These are phyloP conservation scores for Erysimum cheiri DNA, from an alignment of 441 rosid genomes.

Conservation along the genomic window DNA sequence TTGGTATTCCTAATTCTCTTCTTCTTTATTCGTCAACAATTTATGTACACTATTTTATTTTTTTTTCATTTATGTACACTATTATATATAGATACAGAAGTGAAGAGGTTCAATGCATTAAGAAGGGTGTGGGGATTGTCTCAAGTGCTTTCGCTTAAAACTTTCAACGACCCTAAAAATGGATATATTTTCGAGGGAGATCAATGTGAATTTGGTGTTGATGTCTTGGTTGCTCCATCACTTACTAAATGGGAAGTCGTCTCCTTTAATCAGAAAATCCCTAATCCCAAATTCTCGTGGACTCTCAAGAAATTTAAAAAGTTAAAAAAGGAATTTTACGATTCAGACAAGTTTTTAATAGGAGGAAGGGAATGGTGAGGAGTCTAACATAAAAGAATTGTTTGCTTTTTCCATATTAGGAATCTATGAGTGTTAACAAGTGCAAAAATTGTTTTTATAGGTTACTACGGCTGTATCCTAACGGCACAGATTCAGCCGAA, in stretches of 20 bases:
- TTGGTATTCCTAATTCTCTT: neutral
- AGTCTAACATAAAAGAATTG: neutral
- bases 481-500: too few species aligned
- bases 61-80: too few species aligned
- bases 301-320: neutral
- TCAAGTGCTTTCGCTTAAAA: conserved; percentile 11
- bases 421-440: too few species aligned
- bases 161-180: conserved; percentile 7
- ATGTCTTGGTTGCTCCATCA: conserved; percentile 6
- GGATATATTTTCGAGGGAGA: conserved; percentile 27
- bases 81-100: neutral
- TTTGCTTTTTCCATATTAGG: too few species aligned
- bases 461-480: too few species aligned
- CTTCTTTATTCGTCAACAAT: too few species aligned
- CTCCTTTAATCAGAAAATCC: neutral
- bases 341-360: neutral
- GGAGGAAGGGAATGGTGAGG: conserved; percentile 18
- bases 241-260: conserved; percentile 10
- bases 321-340: neutral
- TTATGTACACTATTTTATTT: too few species aligned
- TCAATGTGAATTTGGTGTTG: conserved; percentile 24
- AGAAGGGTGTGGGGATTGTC: conserved; percentile 16
- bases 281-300: neutral
- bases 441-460: too few species aligned
- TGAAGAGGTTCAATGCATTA: conserved; percentile 9